Evolutionary conservation across 495 filamentous ascomycete genomes (phyloP).

Genomic region (Neurospora sp.): DNA sequence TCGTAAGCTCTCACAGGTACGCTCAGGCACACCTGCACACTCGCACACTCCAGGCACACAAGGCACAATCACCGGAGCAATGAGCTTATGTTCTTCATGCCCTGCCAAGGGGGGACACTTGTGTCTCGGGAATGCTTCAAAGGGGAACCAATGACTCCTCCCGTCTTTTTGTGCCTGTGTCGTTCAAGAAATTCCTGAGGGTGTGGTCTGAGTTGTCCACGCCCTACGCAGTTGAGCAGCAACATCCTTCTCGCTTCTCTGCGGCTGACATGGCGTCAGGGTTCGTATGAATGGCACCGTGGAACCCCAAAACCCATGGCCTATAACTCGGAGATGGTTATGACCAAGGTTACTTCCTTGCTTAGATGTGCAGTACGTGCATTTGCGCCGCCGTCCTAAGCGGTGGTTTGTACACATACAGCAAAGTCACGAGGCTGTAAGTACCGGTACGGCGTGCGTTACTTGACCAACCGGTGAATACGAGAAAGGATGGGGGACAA

Average conservation of each 20-base stretch:
- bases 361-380: neutral
- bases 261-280: constrained; percentile 4
- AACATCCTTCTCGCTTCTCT: neutral
- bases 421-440: neutral
- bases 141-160: neutral
- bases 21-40: neutral
- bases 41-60: neutral
- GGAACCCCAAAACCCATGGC: neutral
- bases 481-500: neutral
- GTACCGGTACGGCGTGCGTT: neutral
- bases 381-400: neutral
- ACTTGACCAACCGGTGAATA: neutral
- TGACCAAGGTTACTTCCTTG: neutral
- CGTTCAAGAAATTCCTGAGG: neutral
- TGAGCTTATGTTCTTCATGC: neutral
- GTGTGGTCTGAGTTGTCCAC: neutral
- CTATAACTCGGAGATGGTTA: neutral
- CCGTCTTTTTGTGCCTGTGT: neutral
- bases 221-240: neutral
- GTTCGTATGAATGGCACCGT: neutral
- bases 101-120: neutral
- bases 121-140: neutral
- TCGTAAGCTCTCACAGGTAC: neutral
- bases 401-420: neutral
- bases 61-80: neutral